phyloP scores from a whole-genome alignment of 2,329 filamentous ascomycete species.

The Ascochyta lentis region DNA sequence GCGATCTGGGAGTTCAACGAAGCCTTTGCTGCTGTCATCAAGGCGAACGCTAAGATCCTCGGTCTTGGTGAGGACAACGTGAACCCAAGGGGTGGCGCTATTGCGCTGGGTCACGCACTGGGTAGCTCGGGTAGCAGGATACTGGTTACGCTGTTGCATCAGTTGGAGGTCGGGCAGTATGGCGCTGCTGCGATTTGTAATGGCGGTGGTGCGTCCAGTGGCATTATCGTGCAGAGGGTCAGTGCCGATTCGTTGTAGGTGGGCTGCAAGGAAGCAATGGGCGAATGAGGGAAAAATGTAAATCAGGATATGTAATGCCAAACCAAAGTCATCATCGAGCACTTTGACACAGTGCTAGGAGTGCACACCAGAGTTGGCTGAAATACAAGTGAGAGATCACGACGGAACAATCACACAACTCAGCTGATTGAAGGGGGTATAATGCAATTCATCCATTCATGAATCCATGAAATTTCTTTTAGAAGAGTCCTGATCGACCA shows the following conservation, averaged over 20 bases:
- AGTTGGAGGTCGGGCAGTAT: constrained; percentile 90
- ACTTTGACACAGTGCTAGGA: not conserved
- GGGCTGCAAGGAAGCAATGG: not conserved
- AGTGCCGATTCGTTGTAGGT: constrained; percentile 32
- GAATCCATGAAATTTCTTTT: constrained; percentile 41
- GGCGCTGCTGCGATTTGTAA: constrained; percentile 97
- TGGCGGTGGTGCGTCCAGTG: constrained; percentile 89
- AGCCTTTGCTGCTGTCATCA: constrained; percentile 94
- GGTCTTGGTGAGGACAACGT: constrained; percentile 80
- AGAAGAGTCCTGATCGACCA: constrained; percentile 32
- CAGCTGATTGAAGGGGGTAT: constrained; percentile 16
- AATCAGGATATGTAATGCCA: not conserved
- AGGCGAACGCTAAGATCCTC: constrained; percentile 92
- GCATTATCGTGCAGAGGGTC: constrained; percentile 86
- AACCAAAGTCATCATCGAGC: no score
- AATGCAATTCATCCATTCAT: constrained; percentile 41
- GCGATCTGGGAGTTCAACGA: constrained; percentile 99
- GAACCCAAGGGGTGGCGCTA: constrained; percentile 88
- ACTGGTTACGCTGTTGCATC: constrained; percentile 86
- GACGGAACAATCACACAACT: not conserved
- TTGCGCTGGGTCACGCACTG: constrained; percentile 88
- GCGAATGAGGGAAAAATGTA: not conserved
- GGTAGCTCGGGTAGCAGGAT: constrained; percentile 94
- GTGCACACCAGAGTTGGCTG: not conserved
- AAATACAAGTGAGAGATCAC: constrained; percentile 1